Evolutionary conservation across 768 basidiomycete species (phyloP).

Genomic region (Suillus occidentalis): DNA sequence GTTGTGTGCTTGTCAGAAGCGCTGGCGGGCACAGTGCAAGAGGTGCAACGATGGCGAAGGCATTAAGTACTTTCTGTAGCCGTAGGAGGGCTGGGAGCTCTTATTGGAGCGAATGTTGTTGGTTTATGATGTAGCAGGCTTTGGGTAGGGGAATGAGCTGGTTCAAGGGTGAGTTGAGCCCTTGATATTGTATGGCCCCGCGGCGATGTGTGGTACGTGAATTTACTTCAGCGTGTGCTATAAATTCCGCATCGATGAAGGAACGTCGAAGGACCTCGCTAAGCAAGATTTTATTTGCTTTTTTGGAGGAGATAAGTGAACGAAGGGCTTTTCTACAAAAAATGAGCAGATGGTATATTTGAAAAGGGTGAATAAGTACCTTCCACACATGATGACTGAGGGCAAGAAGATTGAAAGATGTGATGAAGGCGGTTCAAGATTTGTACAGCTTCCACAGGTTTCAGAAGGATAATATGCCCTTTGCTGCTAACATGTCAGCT

Average conservation of each 20-base stretch:
- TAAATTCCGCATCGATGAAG: slow-evolving; percentile 45
- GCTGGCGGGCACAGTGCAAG: slow-evolving; percentile 5
- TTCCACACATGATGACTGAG: slow-evolving; percentile 35
- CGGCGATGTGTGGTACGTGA: slow-evolving; percentile 65
- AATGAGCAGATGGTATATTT: slow-evolving; percentile 16
- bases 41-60: slow-evolving; percentile 32
- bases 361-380: slow-evolving; percentile 8
- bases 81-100: slow-evolving; percentile 52
- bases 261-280: slow-evolving; percentile 69
- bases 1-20: slow-evolving; percentile 45
- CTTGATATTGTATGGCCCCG: slow-evolving; percentile 71
- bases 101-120: slow-evolving; percentile 65
- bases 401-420: slow-evolving; percentile 62
- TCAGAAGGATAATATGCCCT: slow-evolving; percentile 76
- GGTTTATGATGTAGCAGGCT: slow-evolving; percentile 61
- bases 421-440: slow-evolving; percentile 68
- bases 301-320: slow-evolving; percentile 60
- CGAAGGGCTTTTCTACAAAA: slow-evolving; percentile 69
- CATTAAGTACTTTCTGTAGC: slow-evolving; percentile 52
- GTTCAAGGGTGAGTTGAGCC: slow-evolving; percentile 74
- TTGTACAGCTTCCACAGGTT: slow-evolving; percentile 48
- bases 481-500: slow-evolving; percentile 45
- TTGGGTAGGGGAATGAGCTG: slow-evolving; percentile 79
- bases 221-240: neutral
- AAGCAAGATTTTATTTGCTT: slow-evolving; percentile 54